Evolutionary conservation across 2,329 filamentous ascomycete genomes (phyloP).

Genomic region (Aspergillus sp.): DNA sequence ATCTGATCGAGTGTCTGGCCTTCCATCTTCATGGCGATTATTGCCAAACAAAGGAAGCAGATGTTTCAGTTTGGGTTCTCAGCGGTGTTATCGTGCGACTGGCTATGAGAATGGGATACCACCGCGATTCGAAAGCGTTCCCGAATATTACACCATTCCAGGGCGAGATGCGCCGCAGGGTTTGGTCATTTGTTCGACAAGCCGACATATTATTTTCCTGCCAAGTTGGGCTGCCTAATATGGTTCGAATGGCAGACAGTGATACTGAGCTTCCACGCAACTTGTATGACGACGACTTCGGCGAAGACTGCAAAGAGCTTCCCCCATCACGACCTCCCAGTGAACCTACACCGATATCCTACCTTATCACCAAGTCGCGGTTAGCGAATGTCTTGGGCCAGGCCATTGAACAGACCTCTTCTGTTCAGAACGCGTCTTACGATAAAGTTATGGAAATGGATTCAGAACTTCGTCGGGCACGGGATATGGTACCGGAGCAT

Average conservation of each 20-base stretch:
- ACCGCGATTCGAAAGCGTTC: conserved; percentile 62
- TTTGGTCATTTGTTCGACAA: conserved; percentile 54
- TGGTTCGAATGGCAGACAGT: conserved; percentile 63
- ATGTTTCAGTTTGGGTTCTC: conserved; percentile 61
- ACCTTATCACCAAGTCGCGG: conserved; percentile 48
- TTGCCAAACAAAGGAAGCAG: conserved; percentile 58
- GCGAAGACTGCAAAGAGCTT: conserved; percentile 54
- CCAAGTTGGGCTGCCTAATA: conserved; percentile 66
- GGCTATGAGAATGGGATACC: conserved; percentile 67
- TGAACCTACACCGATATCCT: conserved; percentile 59
- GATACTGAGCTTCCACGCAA: conserved; percentile 64
- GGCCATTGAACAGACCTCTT: conserved; percentile 45
- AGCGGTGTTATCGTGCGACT: conserved; percentile 61
- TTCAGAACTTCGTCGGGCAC: conserved; percentile 55
- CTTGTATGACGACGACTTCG: conserved; percentile 65
- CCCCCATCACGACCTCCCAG: conserved; percentile 57
- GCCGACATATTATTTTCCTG: conserved; percentile 66
- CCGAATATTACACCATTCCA: conserved; percentile 60
- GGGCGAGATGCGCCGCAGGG: conserved; percentile 56
- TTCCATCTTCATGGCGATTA: conserved; percentile 64
- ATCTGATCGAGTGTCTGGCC: conserved; percentile 62
- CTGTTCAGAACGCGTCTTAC: conserved; percentile 51
- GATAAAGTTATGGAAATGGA: conserved; percentile 64
- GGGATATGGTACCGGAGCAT: conserved; percentile 73
- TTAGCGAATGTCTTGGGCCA: conserved; percentile 45